Evolutionary conservation across 805 yeast genomes (phyloP).

Genomic region (Spathaspora boniae): DNA sequence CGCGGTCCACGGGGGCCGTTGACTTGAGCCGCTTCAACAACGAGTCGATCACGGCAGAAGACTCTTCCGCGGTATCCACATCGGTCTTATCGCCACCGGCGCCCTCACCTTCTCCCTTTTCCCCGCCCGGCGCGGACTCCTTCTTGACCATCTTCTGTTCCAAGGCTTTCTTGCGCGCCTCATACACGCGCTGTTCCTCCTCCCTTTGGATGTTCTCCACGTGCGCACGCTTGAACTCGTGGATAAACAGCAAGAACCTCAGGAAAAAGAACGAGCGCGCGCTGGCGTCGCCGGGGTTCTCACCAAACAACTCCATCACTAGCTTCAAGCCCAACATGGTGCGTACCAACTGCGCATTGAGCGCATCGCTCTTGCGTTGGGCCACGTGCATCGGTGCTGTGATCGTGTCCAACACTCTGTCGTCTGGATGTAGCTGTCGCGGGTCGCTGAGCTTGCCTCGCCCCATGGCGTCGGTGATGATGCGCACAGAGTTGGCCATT

Average conservation of each 20-base stretch:
- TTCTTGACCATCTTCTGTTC: constrained; percentile 20
- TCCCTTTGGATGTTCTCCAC: constrained; percentile 76
- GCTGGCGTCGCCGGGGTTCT: constrained; percentile 67
- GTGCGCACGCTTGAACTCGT: constrained; percentile 76
- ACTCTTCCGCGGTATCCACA: constrained; percentile 11
- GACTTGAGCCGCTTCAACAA: constrained; percentile 30
- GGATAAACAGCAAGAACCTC: constrained; percentile 75
- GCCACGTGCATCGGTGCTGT: constrained; percentile 73
- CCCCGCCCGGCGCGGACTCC: constrained; percentile 15
- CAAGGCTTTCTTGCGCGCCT: constrained; percentile 30
- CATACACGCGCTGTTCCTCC: constrained; percentile 60
- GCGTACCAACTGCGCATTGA: constrained; percentile 60
- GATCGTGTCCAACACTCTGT: constrained; percentile 60
- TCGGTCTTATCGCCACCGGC: constrained; percentile 15
- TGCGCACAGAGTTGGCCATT: constrained; percentile 57
- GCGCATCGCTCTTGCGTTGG: constrained; percentile 58
- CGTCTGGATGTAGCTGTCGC: constrained; percentile 76
- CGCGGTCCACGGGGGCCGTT: constrained; percentile 19
- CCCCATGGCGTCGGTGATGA: constrained; percentile 69
- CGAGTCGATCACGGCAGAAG: constrained; percentile 29
- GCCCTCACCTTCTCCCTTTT: constrained; percentile 11
- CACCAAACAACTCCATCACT: constrained; percentile 86
- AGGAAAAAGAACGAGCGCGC: constrained; percentile 69
- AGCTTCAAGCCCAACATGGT: constrained; percentile 64
- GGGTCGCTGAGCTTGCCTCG: constrained; percentile 86